Evolutionary conservation across 192 early-diverging fungal genomes (phyloP), one percentile per base, ranked within the genome.

Genomic region (Backusella parvicylindrica): DNA sequence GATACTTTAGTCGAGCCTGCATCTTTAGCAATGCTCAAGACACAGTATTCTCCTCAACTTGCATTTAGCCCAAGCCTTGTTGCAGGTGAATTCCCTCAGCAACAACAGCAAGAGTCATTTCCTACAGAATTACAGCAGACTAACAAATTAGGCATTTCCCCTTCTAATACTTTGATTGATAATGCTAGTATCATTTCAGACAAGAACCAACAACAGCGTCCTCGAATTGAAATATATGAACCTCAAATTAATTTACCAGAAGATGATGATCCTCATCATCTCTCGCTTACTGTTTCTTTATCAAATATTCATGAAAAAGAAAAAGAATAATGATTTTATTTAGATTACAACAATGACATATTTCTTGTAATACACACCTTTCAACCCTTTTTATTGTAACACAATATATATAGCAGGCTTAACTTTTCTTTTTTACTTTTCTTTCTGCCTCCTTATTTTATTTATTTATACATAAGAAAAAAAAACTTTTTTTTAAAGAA

Each of bases 1-100:
- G 60, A 73, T 43, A 73, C 72, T 41, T 38, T 73, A n/a, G 72
- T 73, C 4, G 63, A 73, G 31, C 60, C 60, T 38, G 32, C 28
- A 41, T 40, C 53, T 32, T 12, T 47, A 6, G 33, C 41, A 5
- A 41, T 63, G 28, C 38, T 63, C 2, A 73, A 73, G 23, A 73
- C 38, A 33, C 72, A 73, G 28, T 73, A 73, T 63, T 33, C 72
- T 31, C 72, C 72, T 18, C 72, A 73, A 64, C 60, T 73, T 41
- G 63, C 72, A 41, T 73, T 73, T 43, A 73, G 72, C 26, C 72
- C 72, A 16, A 73, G 72, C 13, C 37, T 63, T 40, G 60, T 65
- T 60, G 63, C 56, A 43, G 63, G 60, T 30, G 38, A 63, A 40
- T 73, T 73, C 40, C 68, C 40, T 9, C 68, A 31, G 28, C 68